These are phyloP conservation scores for Gastrolobium bilobum DNA, from an alignment of 306 rosid species.

Conservation along the genomic window DNA sequence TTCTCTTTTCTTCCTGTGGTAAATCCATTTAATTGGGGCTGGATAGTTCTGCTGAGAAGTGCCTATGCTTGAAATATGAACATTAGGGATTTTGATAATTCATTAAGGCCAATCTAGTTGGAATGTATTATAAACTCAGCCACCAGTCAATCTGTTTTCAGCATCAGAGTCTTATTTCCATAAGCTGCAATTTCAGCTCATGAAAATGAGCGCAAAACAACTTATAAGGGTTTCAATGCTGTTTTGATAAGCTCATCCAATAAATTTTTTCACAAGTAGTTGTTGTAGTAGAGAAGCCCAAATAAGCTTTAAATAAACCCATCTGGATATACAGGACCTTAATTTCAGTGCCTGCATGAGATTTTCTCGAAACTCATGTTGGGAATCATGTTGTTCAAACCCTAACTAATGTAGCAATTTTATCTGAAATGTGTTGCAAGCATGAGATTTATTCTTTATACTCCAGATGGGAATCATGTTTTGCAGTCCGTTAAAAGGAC, in stretches of 20 bases:
- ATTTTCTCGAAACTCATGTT: not conserved
- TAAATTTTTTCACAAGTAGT: not conserved
- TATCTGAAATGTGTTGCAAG: constrained; percentile 1
- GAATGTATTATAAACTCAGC: not conserved
- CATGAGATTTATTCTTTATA: constrained; percentile 1
- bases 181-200: not conserved
- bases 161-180: not conserved
- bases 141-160: not conserved
- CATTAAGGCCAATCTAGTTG: not conserved
- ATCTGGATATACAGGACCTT: not conserved
- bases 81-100: constrained; percentile 1
- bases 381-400: not conserved
- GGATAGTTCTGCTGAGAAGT: not conserved
- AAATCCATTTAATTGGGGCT: not conserved
- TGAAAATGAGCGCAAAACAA: not conserved
- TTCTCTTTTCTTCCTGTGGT: not conserved
- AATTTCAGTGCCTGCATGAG: not conserved
- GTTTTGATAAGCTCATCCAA: not conserved
- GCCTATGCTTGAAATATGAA: not conserved
- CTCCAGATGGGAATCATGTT: not conserved
- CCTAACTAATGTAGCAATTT: constrained; percentile 2
- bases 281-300: not conserved
- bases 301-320: not conserved
- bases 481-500: not conserved
- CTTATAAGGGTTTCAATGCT: not conserved